These are phyloP conservation scores for Pichia cephalocereana DNA, from an alignment of 805 yeast species.

Conservation along the genomic window DNA sequence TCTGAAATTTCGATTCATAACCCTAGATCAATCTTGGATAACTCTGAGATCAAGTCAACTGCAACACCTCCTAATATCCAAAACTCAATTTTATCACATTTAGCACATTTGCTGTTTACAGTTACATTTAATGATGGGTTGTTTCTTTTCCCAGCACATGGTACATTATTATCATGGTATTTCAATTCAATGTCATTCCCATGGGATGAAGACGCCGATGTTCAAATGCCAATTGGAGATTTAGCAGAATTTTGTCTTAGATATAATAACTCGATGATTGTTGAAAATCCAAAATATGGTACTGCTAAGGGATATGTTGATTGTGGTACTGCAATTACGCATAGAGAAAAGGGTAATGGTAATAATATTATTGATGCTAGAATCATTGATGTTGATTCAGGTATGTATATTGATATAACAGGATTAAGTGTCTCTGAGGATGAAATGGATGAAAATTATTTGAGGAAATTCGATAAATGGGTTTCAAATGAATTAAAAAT, in stretches of 20 bases:
- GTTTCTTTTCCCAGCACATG: slow-evolving; percentile 30
- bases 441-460: slow-evolving; percentile 1
- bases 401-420: slow-evolving; percentile 64
- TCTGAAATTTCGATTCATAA: slow-evolving; percentile 7
- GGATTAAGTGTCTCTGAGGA: slow-evolving; percentile 43
- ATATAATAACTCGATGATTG: slow-evolving; percentile 35
- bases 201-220: slow-evolving; percentile 49
- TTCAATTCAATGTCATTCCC: slow-evolving; percentile 46
- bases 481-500: not conserved
- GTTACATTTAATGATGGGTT: slow-evolving; percentile 31
- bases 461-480: not conserved
- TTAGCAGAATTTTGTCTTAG: slow-evolving; percentile 32
- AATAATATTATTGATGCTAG: slow-evolving; percentile 61
- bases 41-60: too few relatives aligned
- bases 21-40: slow-evolving; percentile 2
- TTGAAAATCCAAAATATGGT: slow-evolving; percentile 30
- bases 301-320: slow-evolving; percentile 24
- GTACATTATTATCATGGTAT: slow-evolving; percentile 32
- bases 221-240: slow-evolving; percentile 40
- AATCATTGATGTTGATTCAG: slow-evolving; percentile 60
- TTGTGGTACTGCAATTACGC: slow-evolving; percentile 33
- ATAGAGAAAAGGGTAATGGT: slow-evolving; percentile 46
- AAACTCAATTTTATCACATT: slow-evolving; percentile 17
- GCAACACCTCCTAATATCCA: not conserved
- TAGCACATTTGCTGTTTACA: slow-evolving; percentile 27